A percentile compares a stretch with the other conserved stretches of the same genome.
Conservation (phyloP, 2,329 filamentous ascomycete genomes). For the Seiridium unicorne region DNA sequence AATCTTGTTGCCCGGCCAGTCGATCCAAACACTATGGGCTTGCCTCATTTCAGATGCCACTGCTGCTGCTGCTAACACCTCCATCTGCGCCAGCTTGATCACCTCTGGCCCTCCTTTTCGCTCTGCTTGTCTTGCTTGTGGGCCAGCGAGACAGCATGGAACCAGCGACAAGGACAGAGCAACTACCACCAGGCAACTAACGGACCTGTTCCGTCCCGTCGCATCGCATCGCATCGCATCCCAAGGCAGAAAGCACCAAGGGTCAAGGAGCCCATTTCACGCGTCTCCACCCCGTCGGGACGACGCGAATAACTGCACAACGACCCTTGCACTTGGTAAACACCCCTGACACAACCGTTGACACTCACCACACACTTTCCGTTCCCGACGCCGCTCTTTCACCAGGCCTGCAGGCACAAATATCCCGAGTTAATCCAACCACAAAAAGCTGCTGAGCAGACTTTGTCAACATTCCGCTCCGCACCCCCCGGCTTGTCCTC, state of each 20-base stretch:
- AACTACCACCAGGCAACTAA: not conserved
- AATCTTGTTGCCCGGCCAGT: conserved; percentile 27
- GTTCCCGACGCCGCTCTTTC: not conserved
- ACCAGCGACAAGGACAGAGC: not conserved
- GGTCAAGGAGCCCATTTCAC: conserved; percentile 14
- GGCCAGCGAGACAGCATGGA: not conserved
- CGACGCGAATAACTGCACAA: conserved; percentile 15
- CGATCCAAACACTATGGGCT: not conserved
- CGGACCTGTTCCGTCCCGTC: not conserved
- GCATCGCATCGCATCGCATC: conserved; percentile 12
- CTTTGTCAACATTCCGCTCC: not conserved
- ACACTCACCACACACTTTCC: conserved; percentile 6
- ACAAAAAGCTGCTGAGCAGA: not conserved
- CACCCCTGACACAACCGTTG: not conserved
- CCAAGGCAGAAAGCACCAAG: conserved; percentile 11
- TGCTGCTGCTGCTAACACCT: no score
- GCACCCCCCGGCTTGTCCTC: not conserved
- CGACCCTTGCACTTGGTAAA: not conserved
- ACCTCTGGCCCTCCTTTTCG: not conserved
- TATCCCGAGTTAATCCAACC: not conserved
- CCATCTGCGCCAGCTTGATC: no score
- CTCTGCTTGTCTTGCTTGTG: not conserved
- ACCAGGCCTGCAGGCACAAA: not conserved
- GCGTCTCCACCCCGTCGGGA: conserved; percentile 20
- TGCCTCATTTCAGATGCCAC: no score